Conservation (phyloP, 768 basidiomycete species). For the Neoboletus magnificus region DNA sequence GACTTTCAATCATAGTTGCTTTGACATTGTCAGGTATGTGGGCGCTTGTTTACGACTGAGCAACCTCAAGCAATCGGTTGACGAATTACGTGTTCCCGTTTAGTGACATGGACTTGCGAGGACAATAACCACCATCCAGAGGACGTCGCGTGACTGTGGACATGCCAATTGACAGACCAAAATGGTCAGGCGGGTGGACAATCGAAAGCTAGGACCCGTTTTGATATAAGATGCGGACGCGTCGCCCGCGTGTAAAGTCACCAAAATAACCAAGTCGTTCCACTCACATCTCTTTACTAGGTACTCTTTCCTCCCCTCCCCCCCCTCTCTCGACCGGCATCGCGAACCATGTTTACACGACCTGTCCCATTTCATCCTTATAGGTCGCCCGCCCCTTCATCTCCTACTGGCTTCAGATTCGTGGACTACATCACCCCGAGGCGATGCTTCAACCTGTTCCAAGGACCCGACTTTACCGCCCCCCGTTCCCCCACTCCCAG, state of each 20-base stretch:
- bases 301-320: neutral
- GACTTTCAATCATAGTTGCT: neutral
- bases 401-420: slow-evolving; percentile 31
- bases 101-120: slow-evolving; percentile 1
- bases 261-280: neutral
- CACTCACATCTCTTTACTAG: neutral
- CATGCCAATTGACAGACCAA: slow-evolving; percentile 4
- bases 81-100: neutral
- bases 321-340: neutral
- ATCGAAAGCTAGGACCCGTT: neutral
- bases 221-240: slow-evolving; percentile 18
- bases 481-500: slow-evolving; percentile 14
- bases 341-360: slow-evolving; percentile 19
- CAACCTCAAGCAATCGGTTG: neutral
- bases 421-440: slow-evolving; percentile 12
- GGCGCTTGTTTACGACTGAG: neutral
- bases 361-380: slow-evolving; percentile 13
- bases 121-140: slow-evolving; percentile 15
- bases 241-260: neutral
- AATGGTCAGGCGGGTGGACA: slow-evolving; percentile 5
- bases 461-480: slow-evolving; percentile 5
- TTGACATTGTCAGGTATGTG: slow-evolving; percentile 3
- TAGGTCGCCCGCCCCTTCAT: slow-evolving; percentile 4
- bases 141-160: neutral
- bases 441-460: slow-evolving; percentile 22